Percentiles rank a stretch among this genome's conserved stretches.
Conservation (phyloP, 768 basidiomycete genomes). For the Xerocomellus intermedius region DNA sequence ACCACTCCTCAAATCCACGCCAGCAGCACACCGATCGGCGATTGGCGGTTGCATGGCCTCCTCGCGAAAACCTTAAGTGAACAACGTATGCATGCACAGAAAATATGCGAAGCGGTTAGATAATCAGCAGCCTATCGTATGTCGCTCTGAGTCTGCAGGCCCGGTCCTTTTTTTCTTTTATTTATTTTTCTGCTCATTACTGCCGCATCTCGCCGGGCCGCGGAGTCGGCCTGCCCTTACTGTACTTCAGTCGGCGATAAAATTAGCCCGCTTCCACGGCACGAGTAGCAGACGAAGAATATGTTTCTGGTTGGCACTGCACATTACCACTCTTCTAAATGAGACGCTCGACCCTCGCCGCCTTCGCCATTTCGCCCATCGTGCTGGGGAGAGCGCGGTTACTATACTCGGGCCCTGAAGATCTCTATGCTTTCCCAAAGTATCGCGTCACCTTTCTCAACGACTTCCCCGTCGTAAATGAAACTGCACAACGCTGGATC, state of each 20-base stretch:
- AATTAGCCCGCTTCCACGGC: slow-evolving; percentile 27
- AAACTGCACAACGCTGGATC: slow-evolving; percentile 77
- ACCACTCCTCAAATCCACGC: slow-evolving; percentile 2
- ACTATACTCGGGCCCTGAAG: slow-evolving; percentile 76
- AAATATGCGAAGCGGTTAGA: slow-evolving; percentile 2
- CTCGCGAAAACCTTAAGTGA: slow-evolving; percentile 17
- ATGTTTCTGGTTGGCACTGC: background rate
- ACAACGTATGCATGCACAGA: slow-evolving; percentile 4
- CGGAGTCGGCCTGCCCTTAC: slow-evolving; percentile 23
- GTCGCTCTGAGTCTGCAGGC: background rate
- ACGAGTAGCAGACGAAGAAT: slow-evolving; percentile 10
- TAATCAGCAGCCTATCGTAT: background rate
- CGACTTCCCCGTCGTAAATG: slow-evolving; percentile 66
- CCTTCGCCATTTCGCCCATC: slow-evolving; percentile 18
- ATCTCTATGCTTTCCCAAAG: slow-evolving; percentile 80
- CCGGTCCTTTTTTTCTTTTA: background rate
- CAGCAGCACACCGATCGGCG: slow-evolving; percentile 23
- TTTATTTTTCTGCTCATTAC: background rate
- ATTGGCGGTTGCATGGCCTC: slow-evolving; percentile 30
- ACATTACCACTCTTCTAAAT: slow-evolving; percentile 6
- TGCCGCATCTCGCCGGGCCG: slow-evolving; percentile 17
- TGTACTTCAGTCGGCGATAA: slow-evolving; percentile 34
- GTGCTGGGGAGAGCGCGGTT: slow-evolving; percentile 30
- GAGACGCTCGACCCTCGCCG: slow-evolving; percentile 15
- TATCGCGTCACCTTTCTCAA: slow-evolving; percentile 78